Evolutionary conservation across 2,329 filamentous ascomycete genomes (phyloP), one percentile per base, ranked within the genome.

Genomic region (Epichloe aotearoae): DNA sequence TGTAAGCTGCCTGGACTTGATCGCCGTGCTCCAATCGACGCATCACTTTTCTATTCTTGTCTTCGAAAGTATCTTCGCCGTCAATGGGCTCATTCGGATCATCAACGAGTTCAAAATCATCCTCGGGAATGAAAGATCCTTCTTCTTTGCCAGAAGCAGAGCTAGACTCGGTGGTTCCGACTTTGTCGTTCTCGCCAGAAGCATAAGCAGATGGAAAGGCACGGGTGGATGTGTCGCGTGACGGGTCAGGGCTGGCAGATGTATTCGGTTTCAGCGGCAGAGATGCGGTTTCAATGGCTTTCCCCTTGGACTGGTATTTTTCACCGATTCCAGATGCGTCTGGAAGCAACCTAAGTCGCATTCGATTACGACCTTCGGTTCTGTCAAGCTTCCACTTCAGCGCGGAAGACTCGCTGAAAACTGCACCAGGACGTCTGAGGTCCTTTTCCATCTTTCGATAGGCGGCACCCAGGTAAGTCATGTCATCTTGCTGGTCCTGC

Each of bases 11-110:
- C 64, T 96, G 88, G 2, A 98, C 91, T 51, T 90, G 80, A 60
- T 98, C 93, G 5, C 90, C 89, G 12, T 86, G 84, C 58, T 95
- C 85, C 11, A 98, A 74, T 55, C 88, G 91, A 48, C 93, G 80
- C 88, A 97, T 94, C 43, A 98, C 91, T 66, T 96, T 96, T 43
- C 94, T 80, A 61, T 98, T 97, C 71, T 96, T 97, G 66, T 98
- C 94, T 66, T 98, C 94, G 55, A 94, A 94, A 1, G 83, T 84
- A 57, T 84, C 81, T 14, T 82, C 79, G 1, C 69, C 74, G 44
- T 93, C 88, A 26, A 87, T 79, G 40, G 85, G 81, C 51, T 91
- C 86, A 59, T 89, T 89, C 0, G 91, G 90, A 54, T 96, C 91
- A 53, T 97, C 90, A 6, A 98, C 84, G 57, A 98, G 80, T 67